Percentiles rank a stretch among this genome's conserved stretches.
These are phyloP conservation scores for Artemisia tridentata DNA, from an alignment of 129 eudicot genomes.

Conservation along the genomic window DNA sequence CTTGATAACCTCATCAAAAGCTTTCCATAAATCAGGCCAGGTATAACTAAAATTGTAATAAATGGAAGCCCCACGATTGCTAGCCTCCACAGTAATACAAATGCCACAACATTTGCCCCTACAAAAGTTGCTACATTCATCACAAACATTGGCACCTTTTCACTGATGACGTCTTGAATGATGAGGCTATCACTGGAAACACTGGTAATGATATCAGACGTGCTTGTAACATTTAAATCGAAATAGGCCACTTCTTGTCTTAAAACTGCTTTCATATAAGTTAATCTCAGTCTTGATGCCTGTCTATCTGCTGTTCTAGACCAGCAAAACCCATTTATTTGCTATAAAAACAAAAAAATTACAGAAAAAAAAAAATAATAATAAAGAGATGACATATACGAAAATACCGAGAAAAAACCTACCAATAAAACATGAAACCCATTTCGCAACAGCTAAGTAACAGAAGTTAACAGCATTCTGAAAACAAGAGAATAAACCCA, in stretches of 20 bases:
- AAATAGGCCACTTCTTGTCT: conserved; percentile 58
- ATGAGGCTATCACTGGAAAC: conserved; percentile 47
- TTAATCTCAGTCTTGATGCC: conserved; percentile 45
- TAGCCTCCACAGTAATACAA: conserved; percentile 44
- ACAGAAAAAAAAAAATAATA: no score
- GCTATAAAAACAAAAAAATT: neutral
- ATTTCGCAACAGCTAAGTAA: conserved; percentile 52
- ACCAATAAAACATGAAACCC: conserved; percentile 57
- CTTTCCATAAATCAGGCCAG: conserved; percentile 39
- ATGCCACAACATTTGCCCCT: conserved; percentile 31
- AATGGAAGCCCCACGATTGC: conserved; percentile 54
- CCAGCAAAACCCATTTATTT: conserved; percentile 27
- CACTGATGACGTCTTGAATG: conserved; percentile 54
- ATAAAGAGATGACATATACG: no score
- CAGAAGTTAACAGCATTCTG: conserved; percentile 50
- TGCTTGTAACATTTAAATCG: conserved; percentile 43
- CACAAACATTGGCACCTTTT: conserved; percentile 38
- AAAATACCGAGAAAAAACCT: neutral
- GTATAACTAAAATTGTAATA: conserved; percentile 33
- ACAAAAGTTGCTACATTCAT: conserved; percentile 29
- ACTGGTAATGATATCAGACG: conserved; percentile 43
- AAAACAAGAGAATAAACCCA: neutral
- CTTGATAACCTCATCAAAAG: conserved; percentile 37
- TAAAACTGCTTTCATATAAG: conserved; percentile 50
- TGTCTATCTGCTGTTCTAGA: conserved; percentile 58